Evolutionary conservation across 257 asterid species (phyloP).

Genomic region (Apocynum venetum): DNA sequence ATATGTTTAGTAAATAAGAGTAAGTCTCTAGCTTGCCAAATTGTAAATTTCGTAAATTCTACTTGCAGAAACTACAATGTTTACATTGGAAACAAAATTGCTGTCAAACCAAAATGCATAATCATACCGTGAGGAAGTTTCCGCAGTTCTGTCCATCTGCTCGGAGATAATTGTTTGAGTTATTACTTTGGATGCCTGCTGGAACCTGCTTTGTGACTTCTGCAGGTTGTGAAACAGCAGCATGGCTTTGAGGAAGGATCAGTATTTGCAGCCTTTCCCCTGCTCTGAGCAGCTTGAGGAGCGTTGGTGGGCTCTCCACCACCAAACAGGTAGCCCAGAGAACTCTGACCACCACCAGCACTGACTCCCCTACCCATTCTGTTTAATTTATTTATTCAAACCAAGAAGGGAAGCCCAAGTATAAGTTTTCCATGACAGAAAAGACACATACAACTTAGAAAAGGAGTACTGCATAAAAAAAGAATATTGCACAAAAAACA

Average conservation of each 20-base stretch:
- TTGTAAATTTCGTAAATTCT: not conserved
- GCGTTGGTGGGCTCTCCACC: slow-evolving; percentile 38
- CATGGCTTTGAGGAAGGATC: slow-evolving; percentile 41
- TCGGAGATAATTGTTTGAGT: slow-evolving; percentile 49
- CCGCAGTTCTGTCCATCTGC: slow-evolving; percentile 84
- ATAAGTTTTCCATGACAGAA: slow-evolving; percentile 1
- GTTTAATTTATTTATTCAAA: not conserved
- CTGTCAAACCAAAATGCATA: not conserved
- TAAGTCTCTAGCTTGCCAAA: not conserved
- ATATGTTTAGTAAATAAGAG: not conserved
- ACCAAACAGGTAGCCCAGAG: slow-evolving; percentile 80
- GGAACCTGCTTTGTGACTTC: slow-evolving; percentile 51
- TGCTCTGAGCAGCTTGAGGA: slow-evolving; percentile 28
- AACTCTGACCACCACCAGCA: slow-evolving; percentile 89
- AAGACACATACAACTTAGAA: not conserved
- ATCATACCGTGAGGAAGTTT: slow-evolving; percentile 71
- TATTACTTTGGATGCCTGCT: slow-evolving; percentile 63
- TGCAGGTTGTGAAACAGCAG: slow-evolving; percentile 34
- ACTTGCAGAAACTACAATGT: not conserved
- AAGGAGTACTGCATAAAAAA: not conserved
- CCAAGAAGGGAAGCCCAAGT: not conserved
- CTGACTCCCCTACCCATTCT: slow-evolving; percentile 82
- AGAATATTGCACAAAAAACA: too few relatives aligned
- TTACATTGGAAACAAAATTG: not conserved
- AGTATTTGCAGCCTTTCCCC: slow-evolving; percentile 23